Conservation (phyloP, 2,329 filamentous ascomycete genomes). For the Emergomyces orientalis region DNA sequence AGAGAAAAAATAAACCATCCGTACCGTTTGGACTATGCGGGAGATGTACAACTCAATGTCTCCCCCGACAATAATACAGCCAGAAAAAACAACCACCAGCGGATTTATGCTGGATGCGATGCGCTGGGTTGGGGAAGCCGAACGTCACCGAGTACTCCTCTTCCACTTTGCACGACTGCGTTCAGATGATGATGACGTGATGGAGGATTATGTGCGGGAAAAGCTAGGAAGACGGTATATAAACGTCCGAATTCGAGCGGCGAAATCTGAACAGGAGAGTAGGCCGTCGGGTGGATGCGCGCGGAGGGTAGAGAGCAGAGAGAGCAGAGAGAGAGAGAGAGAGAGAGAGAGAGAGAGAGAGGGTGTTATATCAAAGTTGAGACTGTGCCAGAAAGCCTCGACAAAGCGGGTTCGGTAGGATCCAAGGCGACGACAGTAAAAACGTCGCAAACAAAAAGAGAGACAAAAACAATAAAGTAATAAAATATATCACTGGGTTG, state of each 20-base stretch:
- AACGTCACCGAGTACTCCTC: not conserved
- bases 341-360: too few relatives aligned
- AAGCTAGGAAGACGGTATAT: not conserved
- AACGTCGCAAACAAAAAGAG: not conserved
- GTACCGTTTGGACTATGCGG: constrained; percentile 31
- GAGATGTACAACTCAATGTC: constrained; percentile 99
- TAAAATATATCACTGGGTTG: not conserved
- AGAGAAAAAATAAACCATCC: constrained; percentile 6
- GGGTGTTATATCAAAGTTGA: not conserved
- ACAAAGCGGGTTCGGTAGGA: constrained; percentile 2
- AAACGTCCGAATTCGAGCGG: not conserved
- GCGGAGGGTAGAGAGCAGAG: not conserved
- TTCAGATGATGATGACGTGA: not conserved
- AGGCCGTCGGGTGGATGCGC: not conserved
- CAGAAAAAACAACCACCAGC: constrained; percentile 12
- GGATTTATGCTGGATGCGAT: not conserved
- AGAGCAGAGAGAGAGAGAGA: too few relatives aligned
- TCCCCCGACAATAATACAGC: constrained; percentile 58
- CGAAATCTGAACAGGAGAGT: not conserved
- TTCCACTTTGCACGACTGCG: not conserved
- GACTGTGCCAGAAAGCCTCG: constrained; percentile 14
- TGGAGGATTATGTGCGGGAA: not conserved
- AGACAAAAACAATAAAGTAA: not conserved
- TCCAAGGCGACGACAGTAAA: constrained; percentile 1
- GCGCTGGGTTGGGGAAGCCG: not conserved